Conservation (phyloP, 2,329 filamentous ascomycete species). For the Coleophoma cylindrospora region DNA sequence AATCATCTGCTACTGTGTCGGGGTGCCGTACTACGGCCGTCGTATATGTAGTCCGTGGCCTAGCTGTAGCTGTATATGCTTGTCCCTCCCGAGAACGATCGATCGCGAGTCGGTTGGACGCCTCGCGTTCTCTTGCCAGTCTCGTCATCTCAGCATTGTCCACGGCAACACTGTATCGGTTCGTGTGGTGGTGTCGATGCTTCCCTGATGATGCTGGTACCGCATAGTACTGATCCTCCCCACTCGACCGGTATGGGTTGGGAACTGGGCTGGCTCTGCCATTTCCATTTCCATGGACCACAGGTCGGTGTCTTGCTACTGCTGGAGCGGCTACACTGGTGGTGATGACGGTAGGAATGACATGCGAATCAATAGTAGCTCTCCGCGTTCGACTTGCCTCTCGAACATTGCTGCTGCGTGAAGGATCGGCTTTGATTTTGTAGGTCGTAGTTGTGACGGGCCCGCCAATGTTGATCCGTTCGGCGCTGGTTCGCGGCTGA, state of each 20-base stretch:
- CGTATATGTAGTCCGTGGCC: slow-evolving; percentile 11
- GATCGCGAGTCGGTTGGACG: slow-evolving; percentile 11
- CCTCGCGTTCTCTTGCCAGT: slow-evolving; percentile 14
- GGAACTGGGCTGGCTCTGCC: slow-evolving; percentile 43
- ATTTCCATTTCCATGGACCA: slow-evolving; percentile 20
- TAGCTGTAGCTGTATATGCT: slow-evolving; percentile 16
- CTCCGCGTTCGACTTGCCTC: slow-evolving; percentile 41
- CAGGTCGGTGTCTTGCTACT: slow-evolving; percentile 15
- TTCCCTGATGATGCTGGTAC: slow-evolving; percentile 54
- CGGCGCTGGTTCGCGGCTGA: slow-evolving; percentile 29
- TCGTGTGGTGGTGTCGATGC: slow-evolving; percentile 28
- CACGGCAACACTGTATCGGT: slow-evolving; percentile 40
- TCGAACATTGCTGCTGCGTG: slow-evolving; percentile 41
- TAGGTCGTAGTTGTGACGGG: slow-evolving; percentile 50
- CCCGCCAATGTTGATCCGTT: slow-evolving; percentile 18
- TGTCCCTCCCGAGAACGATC: slow-evolving; percentile 15
- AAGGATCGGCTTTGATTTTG: slow-evolving; percentile 47
- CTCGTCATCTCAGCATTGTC: slow-evolving; percentile 41
- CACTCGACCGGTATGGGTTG: slow-evolving; percentile 47
- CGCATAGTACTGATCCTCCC: slow-evolving; percentile 45
- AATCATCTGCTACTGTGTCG: slow-evolving; percentile 40
- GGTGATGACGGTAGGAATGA: slow-evolving; percentile 41
- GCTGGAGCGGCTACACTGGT: slow-evolving; percentile 49
- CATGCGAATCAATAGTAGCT: slow-evolving; percentile 43
- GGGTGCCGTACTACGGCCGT: slow-evolving; percentile 30